Evolutionary conservation across 1,139 yeast genomes (phyloP).

Genomic region (Candida glucosophila): DNA sequence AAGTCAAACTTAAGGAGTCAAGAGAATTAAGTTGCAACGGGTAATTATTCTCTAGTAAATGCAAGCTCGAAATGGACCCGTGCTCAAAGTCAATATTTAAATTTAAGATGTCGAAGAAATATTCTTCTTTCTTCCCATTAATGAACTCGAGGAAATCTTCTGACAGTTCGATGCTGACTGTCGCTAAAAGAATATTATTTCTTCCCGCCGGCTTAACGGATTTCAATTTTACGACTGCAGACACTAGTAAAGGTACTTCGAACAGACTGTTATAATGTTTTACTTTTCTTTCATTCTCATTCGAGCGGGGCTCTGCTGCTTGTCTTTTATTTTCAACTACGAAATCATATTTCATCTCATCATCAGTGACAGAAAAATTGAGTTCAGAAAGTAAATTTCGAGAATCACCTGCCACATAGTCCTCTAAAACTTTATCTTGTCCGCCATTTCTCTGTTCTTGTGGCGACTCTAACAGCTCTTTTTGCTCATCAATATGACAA

Average conservation of each 20-base stretch:
- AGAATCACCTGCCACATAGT: slow-evolving; percentile 14
- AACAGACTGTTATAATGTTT: slow-evolving; percentile 1
- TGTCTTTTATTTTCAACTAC: too few species aligned
- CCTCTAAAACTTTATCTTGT: slow-evolving; percentile 9
- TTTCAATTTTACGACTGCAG: slow-evolving; percentile 43
- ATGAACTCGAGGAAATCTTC: slow-evolving; percentile 26
- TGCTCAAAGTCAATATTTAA: slow-evolving; percentile 32
- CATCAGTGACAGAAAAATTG: too few species aligned
- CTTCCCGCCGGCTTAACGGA: slow-evolving; percentile 52
- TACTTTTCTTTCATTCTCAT: slow-evolving; percentile 1
- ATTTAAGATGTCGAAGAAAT: slow-evolving; percentile 34
- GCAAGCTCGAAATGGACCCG: slow-evolving; percentile 22
- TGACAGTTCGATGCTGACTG: slow-evolving; percentile 49
- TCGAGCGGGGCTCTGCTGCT: too few species aligned
- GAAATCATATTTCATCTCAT: too few species aligned
- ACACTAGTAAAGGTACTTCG: slow-evolving; percentile 15
- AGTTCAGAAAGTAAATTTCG: slow-evolving; percentile 18
- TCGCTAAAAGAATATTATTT: slow-evolving; percentile 41
- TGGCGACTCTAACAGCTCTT: slow-evolving; percentile 9
- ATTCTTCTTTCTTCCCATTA: too few species aligned
- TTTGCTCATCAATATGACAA: slow-evolving; percentile 17
- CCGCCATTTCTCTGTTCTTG: too few species aligned
- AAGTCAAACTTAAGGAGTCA: slow-evolving; percentile 36
- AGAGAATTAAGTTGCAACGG: too few species aligned
- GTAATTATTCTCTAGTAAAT: slow-evolving; percentile 19